phyloP scores from a whole-genome alignment of 2,329 filamentous ascomycete genomes.

The Domatiomyces catenatus region DNA sequence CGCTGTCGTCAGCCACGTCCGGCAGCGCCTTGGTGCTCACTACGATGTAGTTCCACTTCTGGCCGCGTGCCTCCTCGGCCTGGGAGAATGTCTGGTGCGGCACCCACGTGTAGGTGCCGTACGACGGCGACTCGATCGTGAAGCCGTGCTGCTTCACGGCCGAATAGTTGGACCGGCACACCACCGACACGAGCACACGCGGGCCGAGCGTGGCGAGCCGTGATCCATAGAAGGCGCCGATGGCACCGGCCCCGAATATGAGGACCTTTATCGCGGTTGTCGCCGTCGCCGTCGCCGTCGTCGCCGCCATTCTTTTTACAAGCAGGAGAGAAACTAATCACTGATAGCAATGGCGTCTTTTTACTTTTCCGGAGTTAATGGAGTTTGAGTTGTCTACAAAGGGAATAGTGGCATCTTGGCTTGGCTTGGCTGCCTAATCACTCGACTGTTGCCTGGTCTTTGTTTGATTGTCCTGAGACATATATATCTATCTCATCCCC shows the following conservation, averaged over 20 bases:
- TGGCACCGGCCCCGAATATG: conserved; percentile 18
- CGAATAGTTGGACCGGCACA: conserved; percentile 59
- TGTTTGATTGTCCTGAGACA: no score
- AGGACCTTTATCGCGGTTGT: conserved; percentile 6
- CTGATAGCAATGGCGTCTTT: no score
- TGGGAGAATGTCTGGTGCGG: conserved; percentile 49
- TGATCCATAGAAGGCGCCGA: conserved; percentile 17
- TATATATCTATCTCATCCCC: no score
- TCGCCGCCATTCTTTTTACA: not conserved
- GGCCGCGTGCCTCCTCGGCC: conserved; percentile 38
- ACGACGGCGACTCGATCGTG: conserved; percentile 47
- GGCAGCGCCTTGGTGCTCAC: conserved; percentile 58
- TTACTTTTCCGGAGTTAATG: no score
- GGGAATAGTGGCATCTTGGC: no score
- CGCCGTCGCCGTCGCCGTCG: not conserved
- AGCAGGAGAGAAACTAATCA: not conserved
- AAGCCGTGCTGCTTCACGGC: conserved; percentile 49
- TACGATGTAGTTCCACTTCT: conserved; percentile 49
- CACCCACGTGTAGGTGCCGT: conserved; percentile 50
- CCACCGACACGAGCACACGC: conserved; percentile 47
- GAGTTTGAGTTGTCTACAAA: no score
- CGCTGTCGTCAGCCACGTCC: conserved; percentile 47
- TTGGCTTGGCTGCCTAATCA: no score
- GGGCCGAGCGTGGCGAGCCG: conserved; percentile 10
- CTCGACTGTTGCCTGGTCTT: no score